Percentiles rank a stretch among this genome's conserved stretches.
Evolutionary conservation across 768 basidiomycete genomes (phyloP).

Genomic region (Ephemerocybe angulata): DNA sequence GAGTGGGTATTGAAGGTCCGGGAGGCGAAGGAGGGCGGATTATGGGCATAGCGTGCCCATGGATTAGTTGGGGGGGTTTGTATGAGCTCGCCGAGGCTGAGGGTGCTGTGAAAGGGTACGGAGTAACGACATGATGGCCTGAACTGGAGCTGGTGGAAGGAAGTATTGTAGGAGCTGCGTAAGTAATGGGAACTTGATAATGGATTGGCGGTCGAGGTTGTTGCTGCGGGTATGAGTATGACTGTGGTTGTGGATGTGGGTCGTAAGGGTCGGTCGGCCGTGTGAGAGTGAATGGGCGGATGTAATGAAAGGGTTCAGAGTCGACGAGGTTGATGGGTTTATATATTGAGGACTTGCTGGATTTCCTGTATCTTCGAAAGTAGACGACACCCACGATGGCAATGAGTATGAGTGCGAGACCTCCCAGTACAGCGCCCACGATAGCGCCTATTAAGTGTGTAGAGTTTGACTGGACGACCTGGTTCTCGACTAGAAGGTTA

Average conservation of each 20-base stretch:
- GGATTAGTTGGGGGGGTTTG: too few relatives aligned
- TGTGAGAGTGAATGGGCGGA: slow-evolving; percentile 3
- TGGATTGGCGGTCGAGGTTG: not conserved
- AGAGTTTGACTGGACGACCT: not conserved
- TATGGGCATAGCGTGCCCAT: too few relatives aligned
- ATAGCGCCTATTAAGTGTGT: not conserved
- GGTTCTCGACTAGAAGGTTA: not conserved
- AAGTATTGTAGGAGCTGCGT: not conserved
- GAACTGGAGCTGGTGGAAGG: too few relatives aligned
- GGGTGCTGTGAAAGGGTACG: too few relatives aligned
- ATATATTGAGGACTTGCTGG: not conserved
- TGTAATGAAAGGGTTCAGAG: slow-evolving; percentile 5
- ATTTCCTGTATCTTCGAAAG: not conserved
- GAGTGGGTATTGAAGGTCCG: too few relatives aligned
- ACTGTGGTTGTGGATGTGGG: not conserved
- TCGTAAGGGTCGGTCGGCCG: not conserved
- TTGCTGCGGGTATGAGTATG: not conserved
- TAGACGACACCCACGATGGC: not conserved
- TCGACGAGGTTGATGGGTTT: not conserved
- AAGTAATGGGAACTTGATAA: not conserved
- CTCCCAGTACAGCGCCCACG: not conserved
- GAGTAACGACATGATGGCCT: too few relatives aligned
- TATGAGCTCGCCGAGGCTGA: too few relatives aligned
- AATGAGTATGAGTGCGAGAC: not conserved
- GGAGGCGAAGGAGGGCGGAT: too few relatives aligned